phyloP scores from a whole-genome alignment of 2,329 filamentous ascomycete species.

The Pseudopyricularia javanii region DNA sequence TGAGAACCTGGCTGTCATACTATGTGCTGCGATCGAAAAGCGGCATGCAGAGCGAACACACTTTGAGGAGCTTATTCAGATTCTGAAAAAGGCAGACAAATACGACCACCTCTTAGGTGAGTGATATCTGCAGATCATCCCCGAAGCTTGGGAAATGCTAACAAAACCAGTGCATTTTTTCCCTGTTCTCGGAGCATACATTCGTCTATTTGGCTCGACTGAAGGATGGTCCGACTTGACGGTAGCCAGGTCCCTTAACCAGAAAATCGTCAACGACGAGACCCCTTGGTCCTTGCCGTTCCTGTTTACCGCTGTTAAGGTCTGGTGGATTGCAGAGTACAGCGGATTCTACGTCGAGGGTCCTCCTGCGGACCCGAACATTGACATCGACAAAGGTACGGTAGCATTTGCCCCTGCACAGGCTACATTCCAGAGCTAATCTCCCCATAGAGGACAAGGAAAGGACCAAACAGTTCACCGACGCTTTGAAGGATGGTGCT shows the following conservation, averaged over 20 bases:
- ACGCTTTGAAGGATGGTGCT: constrained; percentile 74
- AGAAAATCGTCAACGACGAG: constrained; percentile 55
- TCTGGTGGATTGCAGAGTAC: constrained; percentile 90
- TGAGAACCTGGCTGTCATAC: constrained; percentile 71
- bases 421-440: constrained; percentile 4
- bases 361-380: constrained; percentile 34
- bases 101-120: constrained; percentile 55
- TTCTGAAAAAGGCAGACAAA: constrained; percentile 58
- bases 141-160: constrained; percentile 7
- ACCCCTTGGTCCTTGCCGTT: constrained; percentile 60
- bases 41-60: constrained; percentile 59
- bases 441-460: constrained; percentile 46
- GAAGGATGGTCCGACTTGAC: constrained; percentile 56
- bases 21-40: constrained; percentile 67
- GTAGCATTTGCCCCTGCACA: constrained; percentile 15
- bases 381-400: constrained; percentile 45
- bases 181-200: constrained; percentile 64
- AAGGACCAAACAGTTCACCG: constrained; percentile 60
- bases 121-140: constrained; percentile 9
- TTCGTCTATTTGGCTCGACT: constrained; percentile 66
- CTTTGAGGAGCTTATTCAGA: constrained; percentile 58
- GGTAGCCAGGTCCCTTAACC: constrained; percentile 60
- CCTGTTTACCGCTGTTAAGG: constrained; percentile 65
- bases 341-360: constrained; percentile 68
- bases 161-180: constrained; percentile 59